A percentile compares a stretch with the other conserved stretches of the same genome.
phyloP scores from a whole-genome alignment of 2,329 filamentous ascomycete species.

The Anthostomella pinea region DNA sequence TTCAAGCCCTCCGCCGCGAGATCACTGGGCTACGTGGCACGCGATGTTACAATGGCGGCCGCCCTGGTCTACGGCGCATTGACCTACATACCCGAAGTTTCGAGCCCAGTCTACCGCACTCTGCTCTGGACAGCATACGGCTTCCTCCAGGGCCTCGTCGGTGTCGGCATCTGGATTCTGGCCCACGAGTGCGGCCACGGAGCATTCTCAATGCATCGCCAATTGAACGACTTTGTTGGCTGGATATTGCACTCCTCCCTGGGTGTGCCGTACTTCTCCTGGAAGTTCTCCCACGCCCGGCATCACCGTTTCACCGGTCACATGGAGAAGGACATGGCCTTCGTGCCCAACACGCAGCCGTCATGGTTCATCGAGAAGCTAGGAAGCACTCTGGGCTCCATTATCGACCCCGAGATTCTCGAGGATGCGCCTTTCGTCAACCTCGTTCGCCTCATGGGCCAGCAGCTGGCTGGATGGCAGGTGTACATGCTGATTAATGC shows the following conservation, averaged over 20 bases:
- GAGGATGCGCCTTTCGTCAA: conserved; percentile 62
- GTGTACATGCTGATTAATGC: conserved; percentile 61
- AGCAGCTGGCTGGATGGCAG: conserved; percentile 65
- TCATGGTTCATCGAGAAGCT: conserved; percentile 29
- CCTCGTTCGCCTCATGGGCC: conserved; percentile 52
- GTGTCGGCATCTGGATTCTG: conserved; percentile 68
- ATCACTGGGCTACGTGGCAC: conserved; percentile 54
- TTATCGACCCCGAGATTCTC: conserved; percentile 50
- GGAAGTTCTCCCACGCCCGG: conserved; percentile 67
- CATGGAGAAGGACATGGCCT: conserved; percentile 66
- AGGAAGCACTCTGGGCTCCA: conserved; percentile 32
- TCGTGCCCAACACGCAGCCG: conserved; percentile 51
- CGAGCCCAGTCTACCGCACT: conserved; percentile 41
- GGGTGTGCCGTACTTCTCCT: conserved; percentile 69
- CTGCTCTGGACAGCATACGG: conserved; percentile 57
- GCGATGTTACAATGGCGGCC: conserved; percentile 51
- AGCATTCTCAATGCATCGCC: conserved; percentile 57
- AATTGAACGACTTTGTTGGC: conserved; percentile 60
- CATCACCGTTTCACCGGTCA: conserved; percentile 69
- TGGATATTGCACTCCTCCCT: conserved; percentile 65
- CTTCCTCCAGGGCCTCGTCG: conserved; percentile 59
- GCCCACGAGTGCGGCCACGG: conserved; percentile 71
- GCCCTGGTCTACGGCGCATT: conserved; percentile 49
- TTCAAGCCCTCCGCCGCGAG: conserved; percentile 53
- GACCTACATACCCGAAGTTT: conserved; percentile 51